Conservation (phyloP, 2,329 filamentous ascomycete species). For the Talaromyces amestolkiae region DNA sequence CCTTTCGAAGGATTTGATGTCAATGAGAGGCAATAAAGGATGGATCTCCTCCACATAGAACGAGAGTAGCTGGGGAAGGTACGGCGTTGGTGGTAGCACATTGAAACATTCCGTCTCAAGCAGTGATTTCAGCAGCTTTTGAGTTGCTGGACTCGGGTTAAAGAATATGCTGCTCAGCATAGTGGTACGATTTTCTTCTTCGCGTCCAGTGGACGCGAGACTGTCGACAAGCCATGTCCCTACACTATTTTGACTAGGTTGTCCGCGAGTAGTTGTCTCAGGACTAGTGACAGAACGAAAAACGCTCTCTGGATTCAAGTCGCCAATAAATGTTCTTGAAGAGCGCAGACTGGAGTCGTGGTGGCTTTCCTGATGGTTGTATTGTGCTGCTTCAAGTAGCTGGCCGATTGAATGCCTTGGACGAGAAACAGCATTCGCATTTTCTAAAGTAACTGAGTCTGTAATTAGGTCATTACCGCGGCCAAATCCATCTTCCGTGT, state of each 20-base stretch:
- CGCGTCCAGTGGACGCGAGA: background rate
- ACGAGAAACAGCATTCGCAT: background rate
- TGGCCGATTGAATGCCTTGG: background rate
- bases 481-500: background rate
- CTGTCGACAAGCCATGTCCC: slow-evolving; percentile 12
- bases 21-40: slow-evolving; percentile 55
- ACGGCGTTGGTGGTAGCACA: slow-evolving; percentile 4
- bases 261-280: slow-evolving; percentile 28
- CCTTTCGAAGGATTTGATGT: slow-evolving; percentile 27
- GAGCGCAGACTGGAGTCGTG: background rate
- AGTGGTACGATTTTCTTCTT: background rate
- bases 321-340: slow-evolving; percentile 47
- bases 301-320: slow-evolving; percentile 60
- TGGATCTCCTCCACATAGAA: slow-evolving; percentile 56
- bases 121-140: background rate
- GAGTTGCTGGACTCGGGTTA: background rate
- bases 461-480: background rate
- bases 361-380: background rate
- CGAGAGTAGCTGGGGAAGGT: slow-evolving; percentile 19
- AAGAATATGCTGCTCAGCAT: background rate
- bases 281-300: slow-evolving; percentile 56
- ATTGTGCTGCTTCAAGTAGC: background rate
- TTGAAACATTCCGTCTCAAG: slow-evolving; percentile 5
- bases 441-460: background rate
- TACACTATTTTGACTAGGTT: slow-evolving; percentile 1